phyloP scores from a whole-genome alignment of 345 rosid genomes.

The Acer campestre region DNA sequence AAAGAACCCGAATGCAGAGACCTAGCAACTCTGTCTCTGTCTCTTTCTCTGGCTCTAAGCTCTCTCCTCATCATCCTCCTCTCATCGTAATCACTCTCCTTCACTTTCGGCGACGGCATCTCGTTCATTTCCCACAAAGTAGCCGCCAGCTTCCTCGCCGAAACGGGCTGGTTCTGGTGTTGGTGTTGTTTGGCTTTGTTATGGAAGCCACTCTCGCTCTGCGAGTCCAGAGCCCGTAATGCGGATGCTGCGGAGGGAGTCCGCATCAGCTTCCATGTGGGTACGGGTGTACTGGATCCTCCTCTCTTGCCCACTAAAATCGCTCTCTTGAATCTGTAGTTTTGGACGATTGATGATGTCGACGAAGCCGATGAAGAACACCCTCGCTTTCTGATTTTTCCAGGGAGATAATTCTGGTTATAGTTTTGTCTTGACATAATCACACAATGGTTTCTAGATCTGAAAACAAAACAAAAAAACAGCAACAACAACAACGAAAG shows the following conservation, averaged over 20 bases:
- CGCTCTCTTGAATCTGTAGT: conserved; percentile 83
- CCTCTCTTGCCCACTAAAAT: conserved; percentile 78
- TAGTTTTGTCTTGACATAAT: conserved; percentile 75
- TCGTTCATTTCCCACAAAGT: conserved; percentile 99
- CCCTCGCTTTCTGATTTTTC: conserved; percentile 92
- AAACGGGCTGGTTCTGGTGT: conserved; percentile 59
- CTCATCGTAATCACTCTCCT: conserved; percentile 40
- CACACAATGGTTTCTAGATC: conserved; percentile 26
- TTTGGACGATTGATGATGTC: conserved; percentile 74
- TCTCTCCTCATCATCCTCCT: conserved; percentile 49
- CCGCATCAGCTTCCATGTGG: conserved; percentile 82
- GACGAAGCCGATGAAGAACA: conserved; percentile 86
- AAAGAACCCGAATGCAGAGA: conserved; percentile 71
- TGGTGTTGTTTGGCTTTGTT: conserved; percentile 36
- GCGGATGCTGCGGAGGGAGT: conserved; percentile 64
- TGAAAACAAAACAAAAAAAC: neutral
- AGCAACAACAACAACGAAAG: neutral
- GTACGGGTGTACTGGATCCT: conserved; percentile 88
- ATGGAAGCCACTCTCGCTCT: conserved; percentile 41
- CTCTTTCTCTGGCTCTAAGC: conserved; percentile 47
- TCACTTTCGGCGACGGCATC: conserved; percentile 75
- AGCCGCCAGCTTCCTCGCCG: conserved; percentile 96
- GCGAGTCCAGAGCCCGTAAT: conserved; percentile 56
- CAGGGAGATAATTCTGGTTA: conserved; percentile 57
- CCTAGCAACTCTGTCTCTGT: conserved; percentile 52